Base-by-base conservation (phyloP, 2,329 filamentous ascomycete genomes). In the Raffaelea albimanens region DNA sequence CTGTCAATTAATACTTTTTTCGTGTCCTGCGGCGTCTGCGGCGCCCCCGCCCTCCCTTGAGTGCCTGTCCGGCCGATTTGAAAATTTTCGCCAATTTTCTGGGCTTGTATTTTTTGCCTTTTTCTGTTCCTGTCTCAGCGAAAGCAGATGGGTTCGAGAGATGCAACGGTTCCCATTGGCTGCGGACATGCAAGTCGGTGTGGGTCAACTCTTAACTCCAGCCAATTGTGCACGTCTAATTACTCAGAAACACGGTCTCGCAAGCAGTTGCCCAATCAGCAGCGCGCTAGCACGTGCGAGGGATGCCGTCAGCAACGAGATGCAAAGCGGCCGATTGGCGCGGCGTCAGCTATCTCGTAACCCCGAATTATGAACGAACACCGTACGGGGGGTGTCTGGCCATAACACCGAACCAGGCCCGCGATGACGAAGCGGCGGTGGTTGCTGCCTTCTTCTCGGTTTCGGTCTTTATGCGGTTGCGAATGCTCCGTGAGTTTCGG, bases 1-100 rank as follows among this genome's bases (percentile, higher is more conserved):
- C 21, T 8, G 40, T 44, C 21, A 43, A 40, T 50, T 50, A 50
- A 50, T 50, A 38, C 34, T 38, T 38, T 38, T 38, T 19, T 16
- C 14, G 8, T 16, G 9, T 16, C 31, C 31, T 34, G 9, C 10
- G 10, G 9, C 16, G 5, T 38, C 34, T 38, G 5, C 14, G 34
- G 8, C 34, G 5, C 8, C 8, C 5, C 14, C 18, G 8, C 13
- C 18, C 5, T 38, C 18, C 18, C 18, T 38, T 19, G 13, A 16
- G 13, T 16, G 9, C 34, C 18, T 38, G 5, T 8, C 34, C 9
- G 34, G 25, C 13, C 7, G 25, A 29, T 7, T 7, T 29, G 13
- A 7, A 13, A 7, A 29, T 29, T 29, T 29, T 29, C 13, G 13
- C 13, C 25, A 7, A 29, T 29, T 29, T 29, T 29, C 7, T 13